Conservation (phyloP, 768 basidiomycete species). For the Rhodotorula kratochvilovae region DNA sequence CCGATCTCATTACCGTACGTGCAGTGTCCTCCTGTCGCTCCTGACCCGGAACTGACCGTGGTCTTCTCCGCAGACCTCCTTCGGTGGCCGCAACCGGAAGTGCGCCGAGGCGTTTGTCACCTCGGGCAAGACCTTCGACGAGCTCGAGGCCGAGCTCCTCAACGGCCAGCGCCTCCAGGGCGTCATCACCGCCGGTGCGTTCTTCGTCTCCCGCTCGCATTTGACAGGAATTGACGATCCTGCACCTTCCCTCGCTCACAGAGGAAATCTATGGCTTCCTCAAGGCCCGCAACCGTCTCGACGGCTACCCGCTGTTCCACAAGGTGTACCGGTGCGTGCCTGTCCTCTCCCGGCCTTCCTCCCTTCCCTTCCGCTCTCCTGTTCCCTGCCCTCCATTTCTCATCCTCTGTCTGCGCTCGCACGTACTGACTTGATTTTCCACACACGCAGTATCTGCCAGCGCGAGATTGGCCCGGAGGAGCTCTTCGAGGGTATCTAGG, state of each 20-base stretch:
- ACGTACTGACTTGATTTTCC: no score
- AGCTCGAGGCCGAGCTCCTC: conserved; percentile 49
- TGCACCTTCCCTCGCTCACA: not conserved
- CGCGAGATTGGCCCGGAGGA: conserved; percentile 21
- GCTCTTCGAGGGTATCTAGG: conserved; percentile 18
- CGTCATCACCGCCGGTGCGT: not conserved
- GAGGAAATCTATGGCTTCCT: conserved; percentile 51
- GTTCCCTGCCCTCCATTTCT: no score
- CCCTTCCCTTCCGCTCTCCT: not conserved
- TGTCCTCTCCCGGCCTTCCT: no score
- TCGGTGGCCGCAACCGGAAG: conserved; percentile 46
- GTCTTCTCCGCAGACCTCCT: conserved; percentile 20
- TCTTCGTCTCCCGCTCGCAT: no score
- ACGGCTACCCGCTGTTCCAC: conserved; percentile 40
- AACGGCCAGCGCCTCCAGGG: conserved; percentile 52
- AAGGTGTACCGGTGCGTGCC: not conserved
- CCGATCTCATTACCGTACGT: conserved; percentile 48
- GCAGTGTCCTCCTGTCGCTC: not conserved
- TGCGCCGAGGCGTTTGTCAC: conserved; percentile 51
- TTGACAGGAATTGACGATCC: not conserved
- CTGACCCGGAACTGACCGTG: not conserved
- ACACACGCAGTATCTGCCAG: conserved; percentile 18
- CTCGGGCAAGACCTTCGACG: conserved; percentile 50
- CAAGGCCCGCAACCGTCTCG: conserved; percentile 47
- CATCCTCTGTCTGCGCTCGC: no score